These are phyloP conservation scores for Solanum infundibuliforme DNA, from an alignment of 257 asterid genomes.

Conservation along the genomic window DNA sequence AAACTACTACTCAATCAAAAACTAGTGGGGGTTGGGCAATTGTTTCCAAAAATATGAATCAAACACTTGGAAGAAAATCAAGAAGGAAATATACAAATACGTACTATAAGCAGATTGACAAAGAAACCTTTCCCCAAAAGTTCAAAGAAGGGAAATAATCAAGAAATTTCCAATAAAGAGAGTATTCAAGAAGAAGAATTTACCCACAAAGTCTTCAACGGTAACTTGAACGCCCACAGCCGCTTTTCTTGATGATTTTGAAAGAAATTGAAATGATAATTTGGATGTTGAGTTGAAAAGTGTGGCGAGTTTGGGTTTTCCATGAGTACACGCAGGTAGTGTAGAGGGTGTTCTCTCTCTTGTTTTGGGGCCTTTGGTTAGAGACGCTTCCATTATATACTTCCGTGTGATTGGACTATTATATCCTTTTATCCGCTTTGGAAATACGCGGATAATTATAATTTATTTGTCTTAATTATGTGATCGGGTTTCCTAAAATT, in stretches of 20 bases:
- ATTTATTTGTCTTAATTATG: background rate
- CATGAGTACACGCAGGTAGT: constrained; percentile 18
- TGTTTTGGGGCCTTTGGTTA: background rate
- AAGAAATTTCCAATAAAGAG: too few species aligned
- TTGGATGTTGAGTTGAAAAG: constrained; percentile 27
- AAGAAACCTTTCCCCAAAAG: background rate
- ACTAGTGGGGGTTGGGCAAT: background rate
- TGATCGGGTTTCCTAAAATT: background rate
- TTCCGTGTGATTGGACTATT: background rate
- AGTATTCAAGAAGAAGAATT: background rate
- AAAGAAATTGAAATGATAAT: constrained; percentile 1
- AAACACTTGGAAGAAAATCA: background rate
- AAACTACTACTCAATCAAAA: background rate
- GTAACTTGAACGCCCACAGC: too few species aligned
- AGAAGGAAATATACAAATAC: background rate
- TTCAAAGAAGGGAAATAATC: background rate
- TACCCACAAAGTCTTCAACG: constrained; percentile 68
- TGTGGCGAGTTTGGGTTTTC: constrained; percentile 26
- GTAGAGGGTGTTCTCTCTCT: constrained; percentile 6
- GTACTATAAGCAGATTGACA: background rate
- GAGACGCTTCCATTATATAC: too few species aligned
- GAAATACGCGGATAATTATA: constrained; percentile 2
- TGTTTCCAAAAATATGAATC: background rate
- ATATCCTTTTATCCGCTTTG: background rate
- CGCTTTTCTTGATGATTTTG: too few species aligned